phyloP scores from a whole-genome alignment of 768 basidiomycete genomes.

The Rhodotorula sphaerocarpa region DNA sequence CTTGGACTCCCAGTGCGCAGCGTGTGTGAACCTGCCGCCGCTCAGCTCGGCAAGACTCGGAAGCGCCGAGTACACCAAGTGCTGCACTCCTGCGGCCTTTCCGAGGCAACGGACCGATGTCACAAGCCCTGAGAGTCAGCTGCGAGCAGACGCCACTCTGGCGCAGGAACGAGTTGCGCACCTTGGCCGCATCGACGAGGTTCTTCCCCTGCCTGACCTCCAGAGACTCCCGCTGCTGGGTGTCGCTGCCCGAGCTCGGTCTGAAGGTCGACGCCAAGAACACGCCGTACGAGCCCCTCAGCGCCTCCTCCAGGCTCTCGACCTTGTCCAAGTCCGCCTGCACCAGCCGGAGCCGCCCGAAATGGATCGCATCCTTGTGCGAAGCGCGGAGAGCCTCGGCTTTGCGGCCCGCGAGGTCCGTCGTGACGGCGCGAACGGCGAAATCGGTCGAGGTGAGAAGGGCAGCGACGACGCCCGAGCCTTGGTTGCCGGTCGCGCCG shows the following conservation, averaged over 20 bases:
- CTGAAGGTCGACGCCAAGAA: neutral
- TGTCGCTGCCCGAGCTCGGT: too few species aligned
- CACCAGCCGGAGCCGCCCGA: neutral
- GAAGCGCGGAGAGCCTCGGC: neutral
- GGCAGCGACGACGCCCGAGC: neutral
- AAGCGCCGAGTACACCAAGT: slow-evolving; percentile 31
- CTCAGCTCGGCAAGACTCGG: slow-evolving; percentile 2
- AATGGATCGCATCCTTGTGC: too few species aligned
- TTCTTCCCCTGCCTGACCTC: neutral
- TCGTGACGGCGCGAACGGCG: neutral
- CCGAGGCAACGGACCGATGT: neutral
- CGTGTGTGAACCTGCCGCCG: slow-evolving; percentile 11
- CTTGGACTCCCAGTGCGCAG: slow-evolving; percentile 21
- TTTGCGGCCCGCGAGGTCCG: neutral
- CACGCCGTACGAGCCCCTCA: neutral
- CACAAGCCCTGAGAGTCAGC: too few species aligned
- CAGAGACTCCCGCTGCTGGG: too few species aligned
- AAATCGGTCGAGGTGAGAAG: neutral
- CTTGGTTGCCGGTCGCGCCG: slow-evolving; percentile 2
- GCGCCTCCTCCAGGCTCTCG: slow-evolving; percentile 2
- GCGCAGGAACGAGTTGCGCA: neutral
- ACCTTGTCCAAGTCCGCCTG: neutral
- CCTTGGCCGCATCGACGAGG: slow-evolving; percentile 5
- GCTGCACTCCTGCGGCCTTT: slow-evolving; percentile 28
- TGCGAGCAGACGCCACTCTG: too few species aligned